Percentiles rank a stretch among this genome's conserved stretches.
Conservation (phyloP, 164 flowering plant genomes). For the Chimonanthus praecox region DNA sequence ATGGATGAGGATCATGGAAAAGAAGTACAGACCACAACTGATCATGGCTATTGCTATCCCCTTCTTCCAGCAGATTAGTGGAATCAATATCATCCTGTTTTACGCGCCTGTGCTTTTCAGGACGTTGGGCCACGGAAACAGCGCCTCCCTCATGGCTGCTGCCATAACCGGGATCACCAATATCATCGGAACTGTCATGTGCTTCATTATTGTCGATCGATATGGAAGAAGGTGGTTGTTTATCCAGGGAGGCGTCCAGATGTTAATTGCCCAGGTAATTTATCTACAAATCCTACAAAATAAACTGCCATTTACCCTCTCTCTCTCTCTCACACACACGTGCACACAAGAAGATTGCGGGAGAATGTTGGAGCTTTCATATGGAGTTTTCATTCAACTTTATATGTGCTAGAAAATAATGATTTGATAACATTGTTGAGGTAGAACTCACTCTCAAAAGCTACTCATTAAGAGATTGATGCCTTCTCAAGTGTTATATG, state of each 20-base stretch:
- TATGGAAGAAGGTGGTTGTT: constrained; percentile 16
- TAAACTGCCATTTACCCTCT: not conserved
- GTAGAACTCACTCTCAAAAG: too few species aligned
- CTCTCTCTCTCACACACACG: not conserved
- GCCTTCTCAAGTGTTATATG: too few species aligned
- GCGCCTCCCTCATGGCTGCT: constrained; percentile 20
- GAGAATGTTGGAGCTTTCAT: too few species aligned
- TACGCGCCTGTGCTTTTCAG: constrained; percentile 23
- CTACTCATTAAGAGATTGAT: too few species aligned
- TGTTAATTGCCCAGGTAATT: constrained; percentile 13
- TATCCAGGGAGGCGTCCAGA: constrained; percentile 16
- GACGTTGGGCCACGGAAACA: constrained; percentile 15
- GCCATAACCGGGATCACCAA: constrained; percentile 20
- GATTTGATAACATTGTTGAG: too few species aligned
- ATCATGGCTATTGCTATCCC: constrained; percentile 18
- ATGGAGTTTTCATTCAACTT: too few species aligned
- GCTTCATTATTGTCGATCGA: constrained; percentile 11
- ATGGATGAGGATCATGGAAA: constrained; percentile 15
- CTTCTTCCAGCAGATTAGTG: constrained; percentile 19
- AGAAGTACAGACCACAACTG: constrained; percentile 20
- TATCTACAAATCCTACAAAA: not conserved
- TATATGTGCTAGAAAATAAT: too few species aligned
- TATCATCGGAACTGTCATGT: constrained; percentile 14
- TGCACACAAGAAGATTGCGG: too few species aligned
- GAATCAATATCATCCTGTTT: constrained; percentile 23